These are phyloP conservation scores for Schizophyllum amplum DNA, from an alignment of 1,284 basidiomycete species.

Conservation along the genomic window DNA sequence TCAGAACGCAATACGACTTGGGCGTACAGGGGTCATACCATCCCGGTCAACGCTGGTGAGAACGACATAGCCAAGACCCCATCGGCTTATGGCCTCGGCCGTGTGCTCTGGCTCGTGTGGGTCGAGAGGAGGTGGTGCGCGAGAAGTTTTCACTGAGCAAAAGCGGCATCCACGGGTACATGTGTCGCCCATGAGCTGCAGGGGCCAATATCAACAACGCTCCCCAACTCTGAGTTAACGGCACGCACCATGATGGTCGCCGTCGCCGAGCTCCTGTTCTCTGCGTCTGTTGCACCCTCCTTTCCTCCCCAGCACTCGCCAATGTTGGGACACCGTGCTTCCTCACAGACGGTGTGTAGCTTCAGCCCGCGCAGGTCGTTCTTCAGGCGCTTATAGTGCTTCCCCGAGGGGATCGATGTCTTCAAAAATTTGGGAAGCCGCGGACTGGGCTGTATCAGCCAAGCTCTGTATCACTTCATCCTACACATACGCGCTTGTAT, in stretches of 20 bases:
- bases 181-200: slow-evolving; percentile 97
- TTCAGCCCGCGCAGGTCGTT: slow-evolving; percentile 88
- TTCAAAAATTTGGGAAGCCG: slow-evolving; percentile 91
- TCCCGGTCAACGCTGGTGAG: slow-evolving; percentile 96
- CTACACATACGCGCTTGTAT: slow-evolving; percentile 53
- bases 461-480: not conserved
- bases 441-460: slow-evolving; percentile 41
- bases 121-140: slow-evolving; percentile 84
- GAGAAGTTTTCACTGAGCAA: slow-evolving; percentile 95
- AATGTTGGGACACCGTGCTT: slow-evolving; percentile 98
- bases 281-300: slow-evolving; percentile 60
- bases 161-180: slow-evolving; percentile 98
- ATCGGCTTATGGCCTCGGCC: slow-evolving; percentile 95
- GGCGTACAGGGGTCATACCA: slow-evolving; percentile 41
- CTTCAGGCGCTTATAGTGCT: slow-evolving; percentile 89
- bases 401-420: slow-evolving; percentile 87
- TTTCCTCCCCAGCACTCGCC: slow-evolving; percentile 99
- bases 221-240: slow-evolving; percentile 1
- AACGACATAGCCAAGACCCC: slow-evolving; percentile 98
- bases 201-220: slow-evolving; percentile 6
- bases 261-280: slow-evolving; percentile 81
- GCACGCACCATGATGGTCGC: slow-evolving; percentile 96
- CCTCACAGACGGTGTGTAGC: slow-evolving; percentile 96
- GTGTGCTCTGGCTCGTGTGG: slow-evolving; percentile 98
- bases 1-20: slow-evolving; percentile 2